Conservation (phyloP, 169 alveolate species). For the Eimeria zaria region DNA sequence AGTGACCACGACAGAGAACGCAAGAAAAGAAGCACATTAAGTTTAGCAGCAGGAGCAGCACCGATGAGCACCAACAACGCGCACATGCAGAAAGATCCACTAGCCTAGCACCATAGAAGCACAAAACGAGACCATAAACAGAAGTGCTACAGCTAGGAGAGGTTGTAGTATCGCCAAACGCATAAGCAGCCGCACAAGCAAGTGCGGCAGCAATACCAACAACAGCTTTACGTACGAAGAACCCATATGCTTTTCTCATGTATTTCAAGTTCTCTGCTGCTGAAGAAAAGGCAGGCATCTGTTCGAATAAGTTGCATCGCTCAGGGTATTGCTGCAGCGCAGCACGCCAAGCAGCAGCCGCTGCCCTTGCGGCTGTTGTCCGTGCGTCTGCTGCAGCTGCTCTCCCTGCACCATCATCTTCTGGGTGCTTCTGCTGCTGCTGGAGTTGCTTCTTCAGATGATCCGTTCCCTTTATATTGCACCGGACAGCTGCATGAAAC, state of each 20-base stretch:
- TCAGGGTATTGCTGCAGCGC: constrained; percentile 69
- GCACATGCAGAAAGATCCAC: neutral
- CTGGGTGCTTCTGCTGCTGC: neutral
- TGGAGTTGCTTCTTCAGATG: constrained; percentile 8
- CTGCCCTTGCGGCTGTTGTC: constrained; percentile 59
- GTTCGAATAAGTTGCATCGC: constrained; percentile 64
- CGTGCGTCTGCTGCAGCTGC: neutral
- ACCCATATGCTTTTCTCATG: constrained; percentile 41
- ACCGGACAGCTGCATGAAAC: constrained; percentile 64
- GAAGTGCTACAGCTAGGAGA: neutral
- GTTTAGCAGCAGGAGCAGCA: neutral
- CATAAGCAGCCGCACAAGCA: neutral
- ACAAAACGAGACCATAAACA: neutral
- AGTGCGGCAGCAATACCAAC: constrained; percentile 27
- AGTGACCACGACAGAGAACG: neutral
- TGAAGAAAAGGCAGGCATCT: constrained; percentile 66
- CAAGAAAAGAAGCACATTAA: neutral
- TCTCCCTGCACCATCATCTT: neutral
- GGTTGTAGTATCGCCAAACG: neutral
- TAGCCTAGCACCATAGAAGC: neutral
- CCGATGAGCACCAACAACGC: neutral
- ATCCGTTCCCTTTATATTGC: constrained; percentile 52
- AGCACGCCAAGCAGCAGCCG: constrained; percentile 76
- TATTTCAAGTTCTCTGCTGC: constrained; percentile 49
- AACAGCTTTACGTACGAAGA: constrained; percentile 9